Base-by-base conservation (phyloP, 768 basidiomycete genomes). In the Lactifluus echinatus region DNA sequence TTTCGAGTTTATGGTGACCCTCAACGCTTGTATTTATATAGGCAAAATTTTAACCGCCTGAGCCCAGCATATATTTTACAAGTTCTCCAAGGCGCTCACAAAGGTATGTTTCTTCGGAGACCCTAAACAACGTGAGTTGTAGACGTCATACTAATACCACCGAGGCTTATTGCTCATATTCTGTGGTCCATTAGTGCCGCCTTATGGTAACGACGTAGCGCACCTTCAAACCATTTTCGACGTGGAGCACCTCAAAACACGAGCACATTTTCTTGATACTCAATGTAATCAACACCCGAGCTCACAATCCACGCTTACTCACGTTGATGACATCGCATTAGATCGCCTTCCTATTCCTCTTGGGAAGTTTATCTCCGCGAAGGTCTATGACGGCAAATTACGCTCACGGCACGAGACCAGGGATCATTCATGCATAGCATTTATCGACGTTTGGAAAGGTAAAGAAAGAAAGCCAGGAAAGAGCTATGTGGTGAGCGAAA, bases 281-380 rank as follows among this genome's bases (percentile, higher is more conserved):
- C 79, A 79, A 60, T 80, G 79, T 79, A 64, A 37, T n/a, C n/a
- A 33, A 29, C 19, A 21, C n/a, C 29, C 19, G n/a, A 34, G 4
- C 31, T 31, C 5, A 31, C 10, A 31, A 10, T 31, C 4, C 31
- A 31, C 31, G 10, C 31, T n/a, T n/a, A 10, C 31, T 10, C 31
- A 4, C 10, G 5, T 10, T 17, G 19, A 55, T 23, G 10, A 14
- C 17, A 24, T n/a, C 33, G n/a, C n/a, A 52, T 29, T 36, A 5
- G 79, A 80, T 64, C 74, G 80, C 1, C 78, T 82, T 77, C 80
- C 80, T 1, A 61, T 68, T 0, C 71, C 70, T 0, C 65, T 81
- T 2, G 78, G 76, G 6, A 15, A 71, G 1, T 81, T 81, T 63
- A 77, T 81, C 48, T 81, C 80, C 0, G 36, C 61, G 14, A 39